Percentiles rank a stretch among this genome's conserved stretches.
Conservation (phyloP, 768 basidiomycete genomes). For the Kwoniella shandongensis region DNA sequence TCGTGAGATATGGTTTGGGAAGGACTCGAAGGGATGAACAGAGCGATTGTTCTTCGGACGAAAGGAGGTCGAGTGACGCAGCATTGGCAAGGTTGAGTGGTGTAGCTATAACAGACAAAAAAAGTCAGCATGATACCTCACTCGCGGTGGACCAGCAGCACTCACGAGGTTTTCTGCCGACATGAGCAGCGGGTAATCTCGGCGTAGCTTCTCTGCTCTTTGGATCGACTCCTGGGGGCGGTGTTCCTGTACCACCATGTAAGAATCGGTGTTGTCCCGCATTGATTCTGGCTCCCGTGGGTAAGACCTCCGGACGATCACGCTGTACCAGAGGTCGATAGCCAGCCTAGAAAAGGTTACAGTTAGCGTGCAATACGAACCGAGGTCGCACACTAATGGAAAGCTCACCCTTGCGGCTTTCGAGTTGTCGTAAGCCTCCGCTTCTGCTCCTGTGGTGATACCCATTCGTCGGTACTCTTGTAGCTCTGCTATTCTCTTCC, state of each 20-base stretch:
- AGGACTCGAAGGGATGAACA: constrained; percentile 87
- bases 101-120: constrained; percentile 16
- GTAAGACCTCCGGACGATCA: constrained; percentile 22
- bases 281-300: constrained; percentile 38
- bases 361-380: neutral
- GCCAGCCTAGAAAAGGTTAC: constrained; percentile 28
- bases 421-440: constrained; percentile 83
- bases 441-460: constrained; percentile 77
- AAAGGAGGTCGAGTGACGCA: constrained; percentile 83
- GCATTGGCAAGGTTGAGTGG: constrained; percentile 90
- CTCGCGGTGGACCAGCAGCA: neutral
- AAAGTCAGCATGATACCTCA: neutral
- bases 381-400: neutral
- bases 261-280: constrained; percentile 45
- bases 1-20: constrained; percentile 90
- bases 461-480: constrained; percentile 88
- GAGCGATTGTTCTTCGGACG: constrained; percentile 78
- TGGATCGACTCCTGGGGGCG: constrained; percentile 31
- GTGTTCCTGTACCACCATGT: constrained; percentile 34
- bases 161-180: constrained; percentile 31
- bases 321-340: constrained; percentile 36
- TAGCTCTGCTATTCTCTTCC: constrained; percentile 84
- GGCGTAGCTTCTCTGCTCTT: constrained; percentile 33
- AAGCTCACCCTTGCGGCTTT: constrained; percentile 67
- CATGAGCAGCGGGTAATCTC: constrained; percentile 6